phyloP scores from a whole-genome alignment of 176 grass and related monocot species.

The Juncus inflexus region DNA sequence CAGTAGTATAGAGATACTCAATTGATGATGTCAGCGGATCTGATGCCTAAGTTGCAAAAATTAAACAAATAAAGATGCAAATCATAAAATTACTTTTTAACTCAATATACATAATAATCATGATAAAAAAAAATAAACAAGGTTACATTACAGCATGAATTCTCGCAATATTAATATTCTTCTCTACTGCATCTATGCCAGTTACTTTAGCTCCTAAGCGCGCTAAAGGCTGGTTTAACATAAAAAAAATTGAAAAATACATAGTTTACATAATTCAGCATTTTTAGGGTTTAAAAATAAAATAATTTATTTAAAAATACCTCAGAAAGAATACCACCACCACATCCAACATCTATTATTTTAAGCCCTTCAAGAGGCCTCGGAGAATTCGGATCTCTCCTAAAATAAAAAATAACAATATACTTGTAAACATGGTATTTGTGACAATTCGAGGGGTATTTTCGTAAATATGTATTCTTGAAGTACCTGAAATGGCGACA shows the following conservation, averaged over 20 bases:
- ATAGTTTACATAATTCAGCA: neutral
- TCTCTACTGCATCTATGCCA: slow-evolving; percentile 85
- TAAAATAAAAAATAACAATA: slow-evolving; percentile 22
- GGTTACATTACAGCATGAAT: slow-evolving; percentile 71
- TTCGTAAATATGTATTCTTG: neutral
- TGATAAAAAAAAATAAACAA: neutral
- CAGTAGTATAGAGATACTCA: slow-evolving; percentile 78
- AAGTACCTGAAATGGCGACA: slow-evolving; percentile 82
- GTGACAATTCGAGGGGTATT: slow-evolving; percentile 1
- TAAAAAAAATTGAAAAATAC: slow-evolving; percentile 19
- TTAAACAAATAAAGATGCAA: neutral
- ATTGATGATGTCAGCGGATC: slow-evolving; percentile 87
- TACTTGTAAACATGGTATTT: neutral
- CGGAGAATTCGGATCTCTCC: slow-evolving; percentile 71
- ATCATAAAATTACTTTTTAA: neutral
- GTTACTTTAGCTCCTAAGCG: slow-evolving; percentile 83
- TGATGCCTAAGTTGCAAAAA: slow-evolving; percentile 44
- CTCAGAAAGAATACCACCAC: slow-evolving; percentile 92
- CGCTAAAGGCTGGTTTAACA: slow-evolving; percentile 65
- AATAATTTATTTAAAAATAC: slow-evolving; percentile 26
- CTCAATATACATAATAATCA: neutral
- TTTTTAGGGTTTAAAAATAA: neutral
- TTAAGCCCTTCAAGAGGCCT: slow-evolving; percentile 85
- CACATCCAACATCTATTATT: slow-evolving; percentile 98
- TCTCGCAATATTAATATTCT: slow-evolving; percentile 86